phyloP scores from a whole-genome alignment of 331 rosid genomes.

The Phaseolus coccineus region DNA sequence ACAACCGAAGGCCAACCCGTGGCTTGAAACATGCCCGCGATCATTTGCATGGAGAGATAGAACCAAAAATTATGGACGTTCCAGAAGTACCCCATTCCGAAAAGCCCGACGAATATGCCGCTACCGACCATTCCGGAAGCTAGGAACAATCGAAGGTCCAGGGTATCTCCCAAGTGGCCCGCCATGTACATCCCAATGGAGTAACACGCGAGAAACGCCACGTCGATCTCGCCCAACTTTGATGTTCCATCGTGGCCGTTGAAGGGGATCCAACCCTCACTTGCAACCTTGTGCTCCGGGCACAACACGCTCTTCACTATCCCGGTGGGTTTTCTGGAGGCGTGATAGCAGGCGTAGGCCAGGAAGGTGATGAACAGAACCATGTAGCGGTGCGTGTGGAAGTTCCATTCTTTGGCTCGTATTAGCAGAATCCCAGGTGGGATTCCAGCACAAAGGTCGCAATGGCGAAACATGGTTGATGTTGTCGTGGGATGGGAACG shows the following conservation, averaged over 20 bases:
- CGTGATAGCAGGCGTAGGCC: slow-evolving; percentile 83
- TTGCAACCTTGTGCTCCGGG: slow-evolving; percentile 47
- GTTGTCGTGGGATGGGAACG: not conserved
- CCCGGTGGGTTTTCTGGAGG: slow-evolving; percentile 75
- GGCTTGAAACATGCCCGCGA: slow-evolving; percentile 82
- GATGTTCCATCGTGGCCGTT: slow-evolving; percentile 67
- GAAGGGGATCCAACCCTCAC: slow-evolving; percentile 62
- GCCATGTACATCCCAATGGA: slow-evolving; percentile 78
- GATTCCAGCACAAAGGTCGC: slow-evolving; percentile 46
- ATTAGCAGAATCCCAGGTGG: slow-evolving; percentile 71
- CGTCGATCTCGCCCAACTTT: slow-evolving; percentile 74
- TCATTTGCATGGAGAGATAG: slow-evolving; percentile 71
- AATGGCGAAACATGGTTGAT: slow-evolving; percentile 11
- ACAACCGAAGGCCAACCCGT: slow-evolving; percentile 95
- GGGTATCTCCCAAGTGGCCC: slow-evolving; percentile 73
- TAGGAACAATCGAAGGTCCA: slow-evolving; percentile 72
- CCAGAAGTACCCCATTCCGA: slow-evolving; percentile 83
- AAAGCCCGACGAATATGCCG: slow-evolving; percentile 67
- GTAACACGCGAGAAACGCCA: slow-evolving; percentile 75
- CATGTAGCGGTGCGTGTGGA: slow-evolving; percentile 60
- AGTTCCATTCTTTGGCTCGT: slow-evolving; percentile 61
- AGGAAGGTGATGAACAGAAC: slow-evolving; percentile 67
- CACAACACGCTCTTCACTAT: slow-evolving; percentile 73
- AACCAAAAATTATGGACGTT: slow-evolving; percentile 69
- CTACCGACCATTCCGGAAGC: slow-evolving; percentile 78